Percentiles rank a stretch among this genome's conserved stretches.
These are phyloP conservation scores for Aspergillus olivimuriae DNA, from an alignment of 495 filamentous ascomycete species.

Conservation along the genomic window DNA sequence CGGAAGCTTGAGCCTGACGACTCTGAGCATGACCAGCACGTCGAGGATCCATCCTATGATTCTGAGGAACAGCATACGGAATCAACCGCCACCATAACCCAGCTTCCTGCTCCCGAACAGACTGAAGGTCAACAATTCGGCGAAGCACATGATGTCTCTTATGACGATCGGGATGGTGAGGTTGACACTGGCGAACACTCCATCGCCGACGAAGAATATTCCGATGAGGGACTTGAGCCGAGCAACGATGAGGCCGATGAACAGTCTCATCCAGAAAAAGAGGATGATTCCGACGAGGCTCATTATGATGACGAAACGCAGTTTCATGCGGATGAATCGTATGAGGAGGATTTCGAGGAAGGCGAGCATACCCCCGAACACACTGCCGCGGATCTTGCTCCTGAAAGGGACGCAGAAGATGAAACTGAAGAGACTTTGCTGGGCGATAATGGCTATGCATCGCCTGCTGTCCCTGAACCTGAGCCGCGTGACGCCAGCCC, in stretches of 20 bases:
- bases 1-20: slow-evolving; percentile 9
- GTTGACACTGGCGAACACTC: background rate
- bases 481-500: slow-evolving; percentile 11
- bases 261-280: no score
- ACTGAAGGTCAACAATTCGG: slow-evolving; percentile 9
- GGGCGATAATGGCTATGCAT: slow-evolving; percentile 15
- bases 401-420: background rate
- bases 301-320: background rate
- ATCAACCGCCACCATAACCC: slow-evolving; percentile 26
- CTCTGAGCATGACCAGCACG: background rate
- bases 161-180: slow-evolving; percentile 7
- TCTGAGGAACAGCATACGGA: slow-evolving; percentile 26
- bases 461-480: slow-evolving; percentile 13
- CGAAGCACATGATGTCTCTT: slow-evolving; percentile 4
- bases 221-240: slow-evolving; percentile 13
- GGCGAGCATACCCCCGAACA: background rate
- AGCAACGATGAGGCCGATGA: background rate
- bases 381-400: background rate
- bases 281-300: background rate
- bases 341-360: background rate
- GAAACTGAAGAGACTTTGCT: slow-evolving; percentile 10
- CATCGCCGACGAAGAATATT: slow-evolving; percentile 9
- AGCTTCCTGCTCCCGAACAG: slow-evolving; percentile 10
- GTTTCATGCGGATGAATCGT: background rate
- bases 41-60: slow-evolving; percentile 16